Base-by-base conservation (phyloP, 441 rosid species). In the Codiaeum variegatum region DNA sequence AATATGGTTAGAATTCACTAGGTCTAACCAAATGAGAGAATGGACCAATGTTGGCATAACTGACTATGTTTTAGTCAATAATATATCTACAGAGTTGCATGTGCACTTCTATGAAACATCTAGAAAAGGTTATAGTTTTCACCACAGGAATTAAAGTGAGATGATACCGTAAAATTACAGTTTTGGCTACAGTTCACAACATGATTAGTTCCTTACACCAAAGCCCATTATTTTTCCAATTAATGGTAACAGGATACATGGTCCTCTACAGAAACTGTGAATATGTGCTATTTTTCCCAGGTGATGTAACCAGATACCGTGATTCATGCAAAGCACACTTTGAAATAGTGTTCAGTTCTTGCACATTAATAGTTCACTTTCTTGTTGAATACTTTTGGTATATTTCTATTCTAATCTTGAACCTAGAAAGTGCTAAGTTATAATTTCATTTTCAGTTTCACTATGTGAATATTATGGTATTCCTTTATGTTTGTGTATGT, bases 381-480 rank as follows among this genome's bases (percentile, higher is more conserved):
- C 23, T 26, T 56, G 28, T 38, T 52, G 28, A 58, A 26, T 40
- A 46, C 64, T 56, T 56, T 58, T 3, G 4, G 52, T 26, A 24
- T 10, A 24, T 24, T 65, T 24, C 55, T 13, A 5, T 69, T 71
- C 42, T 5, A 63, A 72, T 65, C 56, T 51, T 28, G 40, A 15
- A 79, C 64, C 31, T 55, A 64, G 55, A 62, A 46, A 56, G 61
- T 71, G 78, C 61, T 73, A 74, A 40, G 63, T 58, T 15, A 51
- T 65, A 46, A 46, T 64, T 13, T 26, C 38, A 15, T 6, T 15
- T 24, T n/a, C 56, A 6, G 24, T 52, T 52, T 1, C 36, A 15
- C 1, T 59, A 9, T 18, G 38, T 59, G 12, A 5, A 59, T 29
- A 29, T 59, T 29, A 29, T 29, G 6, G n/a, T 13, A 28, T 28